Base-by-base conservation (phyloP, 768 basidiomycete species). In the Asterophora lycoperdoides region DNA sequence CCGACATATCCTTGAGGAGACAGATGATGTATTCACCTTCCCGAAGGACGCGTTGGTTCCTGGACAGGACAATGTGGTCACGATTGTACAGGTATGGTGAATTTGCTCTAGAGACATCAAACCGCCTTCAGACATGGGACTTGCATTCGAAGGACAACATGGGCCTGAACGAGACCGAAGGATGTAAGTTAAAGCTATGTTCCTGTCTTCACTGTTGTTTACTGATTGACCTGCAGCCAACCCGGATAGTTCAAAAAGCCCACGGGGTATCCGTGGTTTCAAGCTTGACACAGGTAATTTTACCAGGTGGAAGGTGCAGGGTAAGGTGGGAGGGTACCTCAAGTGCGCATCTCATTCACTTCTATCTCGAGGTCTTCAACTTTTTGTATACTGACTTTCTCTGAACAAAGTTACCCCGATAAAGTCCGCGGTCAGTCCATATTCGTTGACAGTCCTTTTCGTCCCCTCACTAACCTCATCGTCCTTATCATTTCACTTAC, bases 181-280 rank as follows among this genome's bases (percentile, higher is more conserved):
- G 71, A 55, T 54, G 81, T 80, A 46, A 52, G 72, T 35, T n/a
- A n/a, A n/a, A n/a, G n/a, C 14, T 35, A 8, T 10, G 13, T 18
- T 26, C 30, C 28, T 18, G n/a, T 36, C 11, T 0, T 8, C 4
- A 10, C 4, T 35, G 34, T 15, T 23, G 29, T 17, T 44, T 52
- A n/a, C 45, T 18, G 3, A 13, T 10, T 15, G 20, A 11, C 8
- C 6, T 29, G 6, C 49, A 75, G 75, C 58, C 18, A 68, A 62
- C 36, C 65, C 79, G 5, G 71, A 87, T 51, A 65, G 73, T 20
- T 76, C 82, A 9, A 89, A 86, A 61, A 81, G 84, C 9, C 85
- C 89, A 20, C 81, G 89, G 15, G 90, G 89, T 2, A 74, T 93
- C 30, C 78, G 86, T 8, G 88, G 89, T 8, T 91, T 89, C 69